Conservation (phyloP, 345 rosid genomes). For the Salix purpurea region DNA sequence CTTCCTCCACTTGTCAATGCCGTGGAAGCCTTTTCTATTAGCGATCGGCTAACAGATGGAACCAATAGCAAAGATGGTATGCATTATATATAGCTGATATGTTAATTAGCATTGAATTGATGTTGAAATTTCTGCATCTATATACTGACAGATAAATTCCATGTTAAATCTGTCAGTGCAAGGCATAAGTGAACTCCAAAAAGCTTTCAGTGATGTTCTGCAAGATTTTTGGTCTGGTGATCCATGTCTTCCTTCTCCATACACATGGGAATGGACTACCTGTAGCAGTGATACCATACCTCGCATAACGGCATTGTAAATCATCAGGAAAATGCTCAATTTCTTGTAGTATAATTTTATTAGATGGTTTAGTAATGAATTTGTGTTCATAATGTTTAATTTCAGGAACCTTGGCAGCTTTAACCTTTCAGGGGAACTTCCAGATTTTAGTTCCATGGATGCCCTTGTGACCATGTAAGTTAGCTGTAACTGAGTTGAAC, state of each 20-base stretch:
- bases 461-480: constrained; percentile 37
- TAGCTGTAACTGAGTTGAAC: background rate
- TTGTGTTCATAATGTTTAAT: background rate
- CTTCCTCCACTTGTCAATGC: constrained; percentile 52
- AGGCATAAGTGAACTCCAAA: constrained; percentile 24
- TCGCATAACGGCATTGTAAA: constrained; percentile 44
- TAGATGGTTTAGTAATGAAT: background rate
- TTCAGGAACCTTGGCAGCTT: constrained; percentile 35
- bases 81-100: background rate
- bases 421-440: constrained; percentile 35
- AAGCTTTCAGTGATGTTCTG: constrained; percentile 7
- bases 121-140: background rate
- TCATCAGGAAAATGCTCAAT: background rate
- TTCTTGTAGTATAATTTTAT: too few species aligned
- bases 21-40: constrained; percentile 30
- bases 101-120: background rate
- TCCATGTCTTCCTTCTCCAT: constrained; percentile 45
- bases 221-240: constrained; percentile 37
- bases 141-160: background rate
- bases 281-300: constrained; percentile 29
- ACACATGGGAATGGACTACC: constrained; percentile 46
- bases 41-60: constrained; percentile 28
- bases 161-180: constrained; percentile 18
- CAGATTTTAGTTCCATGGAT: constrained; percentile 47
- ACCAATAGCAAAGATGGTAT: constrained; percentile 33